Evolutionary conservation across 805 yeast genomes (phyloP).

Genomic region (Candida multigemmis): DNA sequence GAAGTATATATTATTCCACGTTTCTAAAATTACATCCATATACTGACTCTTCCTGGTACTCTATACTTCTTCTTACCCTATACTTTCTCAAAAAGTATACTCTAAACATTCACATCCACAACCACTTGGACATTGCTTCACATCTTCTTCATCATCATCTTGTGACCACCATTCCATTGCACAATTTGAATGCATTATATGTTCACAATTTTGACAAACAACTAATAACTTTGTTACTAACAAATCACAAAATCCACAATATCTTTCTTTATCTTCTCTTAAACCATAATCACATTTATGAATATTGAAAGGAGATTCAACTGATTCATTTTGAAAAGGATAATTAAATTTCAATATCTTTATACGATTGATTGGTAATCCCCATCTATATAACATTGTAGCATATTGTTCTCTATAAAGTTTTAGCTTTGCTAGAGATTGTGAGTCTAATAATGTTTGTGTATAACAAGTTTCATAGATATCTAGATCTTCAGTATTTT

Average conservation of each 20-base stretch:
- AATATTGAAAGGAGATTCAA: slow-evolving; percentile 9
- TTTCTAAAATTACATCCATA: not conserved
- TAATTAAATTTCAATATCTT: slow-evolving; percentile 69
- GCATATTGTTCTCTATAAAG: slow-evolving; percentile 64
- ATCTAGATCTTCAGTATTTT: slow-evolving; percentile 35
- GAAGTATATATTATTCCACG: not conserved
- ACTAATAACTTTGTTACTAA: slow-evolving; percentile 52
- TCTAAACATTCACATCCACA: slow-evolving; percentile 71
- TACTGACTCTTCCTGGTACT: not conserved
- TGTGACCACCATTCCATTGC: slow-evolving; percentile 72
- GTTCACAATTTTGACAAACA: slow-evolving; percentile 69
- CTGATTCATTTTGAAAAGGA: slow-evolving; percentile 10
- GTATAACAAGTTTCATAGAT: slow-evolving; percentile 34
- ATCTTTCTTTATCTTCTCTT: slow-evolving; percentile 17
- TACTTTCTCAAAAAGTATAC: slow-evolving; percentile 3
- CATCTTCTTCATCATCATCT: slow-evolving; percentile 21
- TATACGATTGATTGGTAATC: slow-evolving; percentile 67
- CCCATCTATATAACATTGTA: slow-evolving; percentile 72
- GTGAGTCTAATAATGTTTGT: slow-evolving; percentile 29
- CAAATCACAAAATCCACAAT: slow-evolving; percentile 62
- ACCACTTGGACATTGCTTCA: slow-evolving; percentile 83
- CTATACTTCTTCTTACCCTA: not conserved
- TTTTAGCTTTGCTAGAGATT: slow-evolving; percentile 25
- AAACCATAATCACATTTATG: slow-evolving; percentile 28
- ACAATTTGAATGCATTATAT: slow-evolving; percentile 70